Evolutionary conservation across 805 yeast genomes (phyloP).

Genomic region (Lipomyces oligophaga): DNA sequence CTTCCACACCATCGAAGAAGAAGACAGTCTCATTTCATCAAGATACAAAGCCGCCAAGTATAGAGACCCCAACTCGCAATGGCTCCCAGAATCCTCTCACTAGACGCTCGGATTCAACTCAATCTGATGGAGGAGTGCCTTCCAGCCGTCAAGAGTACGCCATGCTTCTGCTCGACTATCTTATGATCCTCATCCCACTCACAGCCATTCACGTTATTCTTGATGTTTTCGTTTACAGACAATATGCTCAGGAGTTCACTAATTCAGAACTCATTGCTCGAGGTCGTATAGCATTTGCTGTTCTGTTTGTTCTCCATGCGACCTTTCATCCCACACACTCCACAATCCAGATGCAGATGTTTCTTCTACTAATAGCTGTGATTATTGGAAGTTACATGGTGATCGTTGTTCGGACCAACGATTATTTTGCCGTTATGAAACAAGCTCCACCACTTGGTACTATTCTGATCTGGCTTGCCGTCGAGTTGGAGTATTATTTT

Average conservation of each 20-base stretch:
- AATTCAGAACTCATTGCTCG: slow-evolving; percentile 27
- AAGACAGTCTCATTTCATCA: slow-evolving; percentile 20
- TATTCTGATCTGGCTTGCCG: slow-evolving; percentile 41
- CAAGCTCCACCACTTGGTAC: slow-evolving; percentile 44
- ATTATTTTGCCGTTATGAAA: slow-evolving; percentile 41
- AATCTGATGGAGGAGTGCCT: neutral
- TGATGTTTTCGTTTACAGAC: slow-evolving; percentile 38
- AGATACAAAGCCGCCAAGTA: slow-evolving; percentile 25
- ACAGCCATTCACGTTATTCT: slow-evolving; percentile 37
- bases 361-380: slow-evolving; percentile 29
- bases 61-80: slow-evolving; percentile 13
- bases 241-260: slow-evolving; percentile 36
- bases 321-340: slow-evolving; percentile 33
- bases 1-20: slow-evolving; percentile 6
- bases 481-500: slow-evolving; percentile 41
- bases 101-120: too few relatives aligned
- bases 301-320: slow-evolving; percentile 34
- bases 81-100: slow-evolving; percentile 4
- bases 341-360: slow-evolving; percentile 27
- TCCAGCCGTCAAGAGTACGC: slow-evolving; percentile 28
- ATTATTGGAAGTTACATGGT: slow-evolving; percentile 38
- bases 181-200: slow-evolving; percentile 36
- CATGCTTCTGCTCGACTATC: slow-evolving; percentile 33
- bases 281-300: slow-evolving; percentile 33
- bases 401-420: slow-evolving; percentile 36